Percentiles rank a stretch among this genome's conserved stretches.
Conservation (phyloP, 179 eudicot genomes). For the Actinidia chinensis region DNA sequence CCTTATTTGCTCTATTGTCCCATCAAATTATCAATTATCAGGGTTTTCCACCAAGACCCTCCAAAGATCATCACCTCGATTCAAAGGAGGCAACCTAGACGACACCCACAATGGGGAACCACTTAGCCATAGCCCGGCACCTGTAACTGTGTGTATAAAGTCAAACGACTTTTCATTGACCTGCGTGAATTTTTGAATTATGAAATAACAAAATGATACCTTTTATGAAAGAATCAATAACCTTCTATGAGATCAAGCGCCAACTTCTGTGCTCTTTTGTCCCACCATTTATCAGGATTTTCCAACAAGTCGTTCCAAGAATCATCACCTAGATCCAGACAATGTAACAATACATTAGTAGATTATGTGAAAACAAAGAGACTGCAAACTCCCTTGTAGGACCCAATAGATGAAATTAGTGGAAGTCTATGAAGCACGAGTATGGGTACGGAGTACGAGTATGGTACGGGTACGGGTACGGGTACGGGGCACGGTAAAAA, state of each 20-base stretch:
- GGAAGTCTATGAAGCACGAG: background rate
- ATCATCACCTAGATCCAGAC: slow-evolving; percentile 19
- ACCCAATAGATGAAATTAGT: background rate
- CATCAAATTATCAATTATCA: too few species aligned
- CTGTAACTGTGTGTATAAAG: slow-evolving; percentile 39
- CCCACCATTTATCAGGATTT: slow-evolving; percentile 51
- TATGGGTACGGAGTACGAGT: too few species aligned
- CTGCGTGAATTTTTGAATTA: slow-evolving; percentile 3
- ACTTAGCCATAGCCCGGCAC: slow-evolving; percentile 40
- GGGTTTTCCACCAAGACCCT: too few species aligned
- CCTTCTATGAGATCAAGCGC: background rate
- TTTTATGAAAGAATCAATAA: background rate
- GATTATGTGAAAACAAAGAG: background rate
- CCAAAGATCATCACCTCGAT: too few species aligned
- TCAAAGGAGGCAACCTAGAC: slow-evolving; percentile 33
- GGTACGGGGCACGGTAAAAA: too few species aligned
- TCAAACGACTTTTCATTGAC: slow-evolving; percentile 32
- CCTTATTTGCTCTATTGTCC: too few species aligned
- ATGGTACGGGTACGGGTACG: too few species aligned
- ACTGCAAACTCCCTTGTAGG: background rate
- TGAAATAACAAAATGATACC: background rate
- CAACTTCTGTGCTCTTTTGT: slow-evolving; percentile 42
- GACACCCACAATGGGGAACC: slow-evolving; percentile 35
- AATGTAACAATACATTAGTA: background rate
- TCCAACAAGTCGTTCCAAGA: slow-evolving; percentile 44